These are phyloP conservation scores for Scedosporium dehoogii DNA, from an alignment of 2,329 filamentous ascomycete species.

Conservation along the genomic window DNA sequence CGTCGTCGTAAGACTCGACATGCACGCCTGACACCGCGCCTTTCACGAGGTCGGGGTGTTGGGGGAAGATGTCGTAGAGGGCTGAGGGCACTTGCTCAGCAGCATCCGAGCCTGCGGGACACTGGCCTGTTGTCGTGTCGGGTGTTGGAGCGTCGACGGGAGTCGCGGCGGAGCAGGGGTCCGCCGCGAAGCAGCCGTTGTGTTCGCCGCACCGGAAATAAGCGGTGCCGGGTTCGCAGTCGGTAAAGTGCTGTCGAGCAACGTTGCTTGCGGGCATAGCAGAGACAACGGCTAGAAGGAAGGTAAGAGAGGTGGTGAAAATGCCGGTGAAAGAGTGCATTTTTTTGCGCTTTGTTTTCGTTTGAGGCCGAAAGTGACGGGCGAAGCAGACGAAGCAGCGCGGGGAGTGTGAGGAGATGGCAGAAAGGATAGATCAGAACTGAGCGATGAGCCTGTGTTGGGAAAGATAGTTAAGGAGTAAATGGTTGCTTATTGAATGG, in stretches of 20 bases:
- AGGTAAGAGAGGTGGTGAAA: background rate
- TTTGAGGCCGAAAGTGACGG: background rate
- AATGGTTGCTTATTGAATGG: too few relatives aligned
- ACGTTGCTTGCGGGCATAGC: background rate
- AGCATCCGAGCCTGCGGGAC: background rate
- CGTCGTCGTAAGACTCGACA: conserved; percentile 14
- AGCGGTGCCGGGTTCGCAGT: background rate
- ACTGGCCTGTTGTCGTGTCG: background rate
- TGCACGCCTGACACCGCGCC: conserved; percentile 10
- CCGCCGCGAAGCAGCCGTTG: background rate
- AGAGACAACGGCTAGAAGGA: background rate
- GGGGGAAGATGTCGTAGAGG: background rate
- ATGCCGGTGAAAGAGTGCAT: background rate
- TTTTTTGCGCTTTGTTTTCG: background rate
- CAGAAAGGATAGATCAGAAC: background rate
- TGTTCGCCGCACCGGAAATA: background rate
- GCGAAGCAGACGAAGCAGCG: too few relatives aligned
- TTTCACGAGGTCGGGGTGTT: background rate
- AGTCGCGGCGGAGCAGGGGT: background rate
- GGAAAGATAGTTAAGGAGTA: too few relatives aligned
- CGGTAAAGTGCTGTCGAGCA: background rate
- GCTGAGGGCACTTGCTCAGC: background rate
- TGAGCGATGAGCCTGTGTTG: too few relatives aligned
- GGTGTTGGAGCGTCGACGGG: background rate
- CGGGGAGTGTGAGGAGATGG: background rate